These are phyloP conservation scores for Echria macrotheca DNA, from an alignment of 495 filamentous ascomycete genomes.

Conservation along the genomic window DNA sequence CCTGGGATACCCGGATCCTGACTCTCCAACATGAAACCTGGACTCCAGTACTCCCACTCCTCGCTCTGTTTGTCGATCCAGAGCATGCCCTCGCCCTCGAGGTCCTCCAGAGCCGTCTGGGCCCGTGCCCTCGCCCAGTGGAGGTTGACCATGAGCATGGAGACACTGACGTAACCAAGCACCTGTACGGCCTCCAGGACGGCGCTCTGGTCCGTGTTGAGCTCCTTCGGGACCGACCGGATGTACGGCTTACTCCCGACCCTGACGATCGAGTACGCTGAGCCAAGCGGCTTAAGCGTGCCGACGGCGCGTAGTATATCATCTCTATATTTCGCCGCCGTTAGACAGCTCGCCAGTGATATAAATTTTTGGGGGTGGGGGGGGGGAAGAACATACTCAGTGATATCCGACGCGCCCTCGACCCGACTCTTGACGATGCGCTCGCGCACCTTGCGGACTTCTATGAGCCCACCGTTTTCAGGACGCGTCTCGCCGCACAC, in stretches of 20 bases:
- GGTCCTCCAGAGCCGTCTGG: constrained; percentile 82
- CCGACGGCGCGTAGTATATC: constrained; percentile 87
- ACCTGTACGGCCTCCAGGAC: constrained; percentile 84
- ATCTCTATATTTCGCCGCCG: constrained; percentile 50
- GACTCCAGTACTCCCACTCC: constrained; percentile 96
- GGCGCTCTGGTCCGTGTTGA: constrained; percentile 88
- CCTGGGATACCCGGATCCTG: constrained; percentile 11
- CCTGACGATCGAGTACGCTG: constrained; percentile 73
- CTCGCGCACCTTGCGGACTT: constrained; percentile 73
- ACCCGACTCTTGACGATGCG: constrained; percentile 64
- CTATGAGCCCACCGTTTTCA: constrained; percentile 90
- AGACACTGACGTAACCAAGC: constrained; percentile 80
- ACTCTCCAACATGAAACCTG: constrained; percentile 50
- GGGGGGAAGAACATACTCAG: constrained; percentile 51
- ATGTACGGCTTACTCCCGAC: constrained; percentile 85
- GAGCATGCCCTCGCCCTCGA: constrained; percentile 84
- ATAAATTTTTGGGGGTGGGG: too few species aligned
- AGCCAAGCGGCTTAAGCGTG: constrained; percentile 80
- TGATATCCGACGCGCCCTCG: constrained; percentile 70
- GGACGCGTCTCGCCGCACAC: constrained; percentile 79
- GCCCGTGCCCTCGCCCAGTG: constrained; percentile 80
- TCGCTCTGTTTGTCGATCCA: constrained; percentile 86
- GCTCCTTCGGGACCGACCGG: constrained; percentile 88
- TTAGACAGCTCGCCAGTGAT: too few species aligned
- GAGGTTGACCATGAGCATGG: constrained; percentile 89